Conservation (phyloP, 176 grass and related monocot species). For the Melocanna baccifera region DNA sequence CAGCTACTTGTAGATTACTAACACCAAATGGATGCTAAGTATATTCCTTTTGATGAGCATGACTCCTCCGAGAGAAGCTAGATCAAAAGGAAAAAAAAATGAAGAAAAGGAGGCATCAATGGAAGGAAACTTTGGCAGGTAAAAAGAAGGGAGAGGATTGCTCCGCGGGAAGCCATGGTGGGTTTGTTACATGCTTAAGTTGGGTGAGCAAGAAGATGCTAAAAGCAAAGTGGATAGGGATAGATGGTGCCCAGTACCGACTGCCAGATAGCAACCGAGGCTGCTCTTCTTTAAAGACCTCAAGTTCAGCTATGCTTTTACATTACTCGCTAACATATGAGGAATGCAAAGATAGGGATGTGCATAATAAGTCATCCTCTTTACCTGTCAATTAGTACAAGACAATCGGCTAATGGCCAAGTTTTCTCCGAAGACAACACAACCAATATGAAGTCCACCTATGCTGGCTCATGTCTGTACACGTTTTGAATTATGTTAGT, state of each 20-base stretch:
- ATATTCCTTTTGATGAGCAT: slow-evolving; percentile 28
- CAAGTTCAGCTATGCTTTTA: slow-evolving; percentile 15
- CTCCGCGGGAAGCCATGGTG: slow-evolving; percentile 34
- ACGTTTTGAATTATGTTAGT: slow-evolving; percentile 4
- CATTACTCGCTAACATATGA: background rate
- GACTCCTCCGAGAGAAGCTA: slow-evolving; percentile 32
- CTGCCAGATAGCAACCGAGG: slow-evolving; percentile 28
- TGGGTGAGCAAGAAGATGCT: slow-evolving; percentile 40
- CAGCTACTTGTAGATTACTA: slow-evolving; percentile 5
- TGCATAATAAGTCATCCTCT: slow-evolving; percentile 34
- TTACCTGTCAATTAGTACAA: slow-evolving; percentile 13
- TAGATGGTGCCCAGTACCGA: slow-evolving; percentile 34
- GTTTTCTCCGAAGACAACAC: background rate
- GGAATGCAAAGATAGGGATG: slow-evolving; percentile 14
- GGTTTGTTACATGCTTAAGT: slow-evolving; percentile 39
- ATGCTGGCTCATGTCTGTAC: slow-evolving; percentile 1
- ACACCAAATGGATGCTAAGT: slow-evolving; percentile 21
- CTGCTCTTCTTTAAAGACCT: slow-evolving; percentile 26
- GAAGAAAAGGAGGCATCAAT: slow-evolving; percentile 32
- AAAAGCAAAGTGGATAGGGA: slow-evolving; percentile 28
- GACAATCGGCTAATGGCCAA: background rate
- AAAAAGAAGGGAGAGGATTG: slow-evolving; percentile 40
- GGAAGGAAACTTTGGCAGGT: slow-evolving; percentile 44
- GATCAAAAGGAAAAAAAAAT: slow-evolving; percentile 1
- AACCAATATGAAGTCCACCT: slow-evolving; percentile 8